A percentile compares a stretch with the other conserved stretches of the same genome.
Conservation (phyloP, 345 rosid genomes). For the Gynandropsis gynandra region DNA sequence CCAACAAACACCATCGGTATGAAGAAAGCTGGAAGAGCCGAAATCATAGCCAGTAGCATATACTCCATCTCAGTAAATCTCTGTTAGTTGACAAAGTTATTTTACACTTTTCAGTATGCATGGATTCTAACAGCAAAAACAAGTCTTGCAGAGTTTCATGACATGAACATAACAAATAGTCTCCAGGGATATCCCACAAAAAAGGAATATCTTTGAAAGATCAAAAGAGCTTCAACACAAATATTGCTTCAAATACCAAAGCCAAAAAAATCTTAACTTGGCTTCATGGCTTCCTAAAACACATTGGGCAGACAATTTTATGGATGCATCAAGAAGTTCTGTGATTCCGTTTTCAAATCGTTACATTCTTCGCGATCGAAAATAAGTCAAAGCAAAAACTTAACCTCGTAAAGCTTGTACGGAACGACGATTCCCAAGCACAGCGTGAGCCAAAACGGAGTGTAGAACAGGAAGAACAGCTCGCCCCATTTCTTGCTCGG, state of each 20-base stretch:
- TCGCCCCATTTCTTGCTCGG: slow-evolving; percentile 97
- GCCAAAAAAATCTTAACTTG: too few relatives aligned
- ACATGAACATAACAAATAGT: too few relatives aligned
- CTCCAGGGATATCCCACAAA: too few relatives aligned
- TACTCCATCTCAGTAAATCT: slow-evolving; percentile 87
- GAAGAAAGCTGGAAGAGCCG: slow-evolving; percentile 76
- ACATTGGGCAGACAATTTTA: too few relatives aligned
- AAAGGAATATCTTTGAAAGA: too few relatives aligned
- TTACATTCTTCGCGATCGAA: neutral
- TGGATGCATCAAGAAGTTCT: too few relatives aligned
- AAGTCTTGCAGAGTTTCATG: too few relatives aligned
- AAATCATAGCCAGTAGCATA: slow-evolving; percentile 64
- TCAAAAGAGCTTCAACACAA: too few relatives aligned
- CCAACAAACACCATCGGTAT: slow-evolving; percentile 60
- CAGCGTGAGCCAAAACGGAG: slow-evolving; percentile 97
- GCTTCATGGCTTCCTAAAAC: too few relatives aligned
- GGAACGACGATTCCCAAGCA: slow-evolving; percentile 80
- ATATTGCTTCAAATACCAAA: too few relatives aligned
- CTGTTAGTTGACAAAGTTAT: slow-evolving; percentile 34
- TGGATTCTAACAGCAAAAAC: too few relatives aligned
- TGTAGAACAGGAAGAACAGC: slow-evolving; percentile 80
- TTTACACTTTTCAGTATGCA: neutral
- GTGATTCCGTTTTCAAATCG: too few relatives aligned
- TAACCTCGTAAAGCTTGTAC: slow-evolving; percentile 86
- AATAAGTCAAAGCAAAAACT: neutral